Percentiles rank a stretch among this genome's conserved stretches.
Conservation (phyloP, 441 rosid species). For the Macaranga tanarius region DNA sequence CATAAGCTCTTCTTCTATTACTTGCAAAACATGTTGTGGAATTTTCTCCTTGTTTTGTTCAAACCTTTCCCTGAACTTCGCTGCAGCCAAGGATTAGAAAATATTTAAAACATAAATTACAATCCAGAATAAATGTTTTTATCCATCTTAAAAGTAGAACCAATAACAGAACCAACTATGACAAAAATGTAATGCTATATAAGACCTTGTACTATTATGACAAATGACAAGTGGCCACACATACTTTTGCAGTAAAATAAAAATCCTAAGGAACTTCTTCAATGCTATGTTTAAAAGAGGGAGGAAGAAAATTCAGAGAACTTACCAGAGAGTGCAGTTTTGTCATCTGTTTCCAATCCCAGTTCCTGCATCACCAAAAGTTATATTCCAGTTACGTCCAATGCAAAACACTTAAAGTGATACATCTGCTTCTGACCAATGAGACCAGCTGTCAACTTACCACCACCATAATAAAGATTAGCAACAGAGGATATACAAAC, state of each 20-base stretch:
- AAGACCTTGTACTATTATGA: neutral
- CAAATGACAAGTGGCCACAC: neutral
- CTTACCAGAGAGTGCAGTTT: constrained; percentile 81
- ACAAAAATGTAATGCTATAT: neutral
- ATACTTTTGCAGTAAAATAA: neutral
- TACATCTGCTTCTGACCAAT: constrained; percentile 3
- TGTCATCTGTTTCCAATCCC: constrained; percentile 84
- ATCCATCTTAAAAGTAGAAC: neutral
- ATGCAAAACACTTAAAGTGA: constrained; percentile 8
- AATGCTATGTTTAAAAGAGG: neutral
- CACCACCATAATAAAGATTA: neutral
- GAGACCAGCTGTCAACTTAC: neutral
- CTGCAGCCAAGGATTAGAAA: constrained; percentile 48
- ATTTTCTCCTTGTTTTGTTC: constrained; percentile 76
- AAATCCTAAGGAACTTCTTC: neutral
- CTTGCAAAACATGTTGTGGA: constrained; percentile 81
- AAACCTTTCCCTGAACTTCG: constrained; percentile 77
- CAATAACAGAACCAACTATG: neutral
- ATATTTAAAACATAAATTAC: constrained; percentile 9
- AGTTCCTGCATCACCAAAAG: constrained; percentile 58
- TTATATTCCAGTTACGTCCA: constrained; percentile 19
- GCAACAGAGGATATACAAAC: neutral
- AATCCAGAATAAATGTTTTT: neutral
- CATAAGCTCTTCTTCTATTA: constrained; percentile 86
- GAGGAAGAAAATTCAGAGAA: constrained; percentile 13